Evolutionary conservation across 768 basidiomycete genomes (phyloP).

Genomic region (Leccinum subtestaceum): DNA sequence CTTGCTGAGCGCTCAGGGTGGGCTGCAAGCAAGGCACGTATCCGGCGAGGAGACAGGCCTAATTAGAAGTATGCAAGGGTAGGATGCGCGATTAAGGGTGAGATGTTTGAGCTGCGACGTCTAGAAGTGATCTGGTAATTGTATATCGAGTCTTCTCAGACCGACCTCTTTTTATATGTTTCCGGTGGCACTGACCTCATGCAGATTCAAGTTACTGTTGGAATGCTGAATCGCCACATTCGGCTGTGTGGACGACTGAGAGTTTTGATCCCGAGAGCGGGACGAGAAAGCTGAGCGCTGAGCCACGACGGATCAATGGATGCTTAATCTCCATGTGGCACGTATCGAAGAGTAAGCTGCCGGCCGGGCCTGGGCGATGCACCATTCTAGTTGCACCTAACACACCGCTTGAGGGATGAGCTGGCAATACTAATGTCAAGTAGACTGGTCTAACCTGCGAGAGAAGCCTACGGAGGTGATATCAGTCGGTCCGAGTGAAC

Average conservation of each 20-base stretch:
- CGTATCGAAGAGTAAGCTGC: conserved; percentile 9
- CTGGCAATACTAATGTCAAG: not conserved
- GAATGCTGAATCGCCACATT: not conserved
- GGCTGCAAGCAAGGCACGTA: conserved; percentile 32
- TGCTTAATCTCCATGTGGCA: conserved; percentile 3
- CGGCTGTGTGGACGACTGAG: not conserved
- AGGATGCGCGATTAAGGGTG: not conserved
- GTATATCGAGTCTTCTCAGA: conserved; percentile 1
- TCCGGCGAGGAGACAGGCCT: conserved; percentile 32
- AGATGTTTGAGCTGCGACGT: not conserved
- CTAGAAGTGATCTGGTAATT: conserved; percentile 1
- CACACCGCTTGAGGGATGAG: not conserved
- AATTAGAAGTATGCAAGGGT: conserved; percentile 1
- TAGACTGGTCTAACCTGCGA: not conserved
- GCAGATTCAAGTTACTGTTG: not conserved
- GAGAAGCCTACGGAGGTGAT: not conserved
- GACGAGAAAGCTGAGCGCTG: not conserved
- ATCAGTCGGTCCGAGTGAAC: not conserved
- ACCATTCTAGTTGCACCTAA: not conserved
- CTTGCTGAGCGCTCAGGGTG: conserved; percentile 32
- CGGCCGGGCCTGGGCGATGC: not conserved
- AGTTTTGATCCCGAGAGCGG: not conserved
- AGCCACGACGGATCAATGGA: not conserved
- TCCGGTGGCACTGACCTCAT: no score
- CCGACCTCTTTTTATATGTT: conserved; percentile 21